These are phyloP conservation scores for Saccharomyces hybrid DNA, from an alignment of 1,139 yeast species.

Conservation along the genomic window DNA sequence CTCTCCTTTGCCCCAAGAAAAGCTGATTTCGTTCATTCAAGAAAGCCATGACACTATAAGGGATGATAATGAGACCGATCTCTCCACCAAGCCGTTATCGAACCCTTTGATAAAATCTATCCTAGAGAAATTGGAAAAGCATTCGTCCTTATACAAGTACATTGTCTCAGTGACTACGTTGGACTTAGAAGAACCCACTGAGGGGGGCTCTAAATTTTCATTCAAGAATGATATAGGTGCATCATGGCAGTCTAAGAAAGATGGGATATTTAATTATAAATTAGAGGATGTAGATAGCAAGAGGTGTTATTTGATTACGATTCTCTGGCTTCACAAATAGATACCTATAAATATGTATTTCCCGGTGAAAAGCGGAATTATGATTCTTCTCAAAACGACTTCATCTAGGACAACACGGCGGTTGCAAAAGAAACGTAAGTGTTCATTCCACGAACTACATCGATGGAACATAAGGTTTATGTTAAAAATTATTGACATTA, in stretches of 20 bases:
- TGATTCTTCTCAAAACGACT: too few species aligned
- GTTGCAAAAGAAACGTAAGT: too few species aligned
- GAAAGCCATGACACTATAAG: conserved; percentile 1
- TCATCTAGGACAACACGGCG: too few species aligned
- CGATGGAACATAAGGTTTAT: too few species aligned
- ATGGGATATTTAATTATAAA: conserved; percentile 33
- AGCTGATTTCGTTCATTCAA: conserved; percentile 11
- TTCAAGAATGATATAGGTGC: conserved; percentile 34
- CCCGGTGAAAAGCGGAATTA: too few species aligned
- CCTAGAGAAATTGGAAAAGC: conserved; percentile 24
- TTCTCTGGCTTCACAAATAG: conserved; percentile 27
- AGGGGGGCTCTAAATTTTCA: conserved; percentile 12
- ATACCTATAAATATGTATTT: background rate
- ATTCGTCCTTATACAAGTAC: conserved; percentile 36
- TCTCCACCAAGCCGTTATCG: conserved; percentile 3
- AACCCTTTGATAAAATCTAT: conserved; percentile 13
- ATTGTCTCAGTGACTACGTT: conserved; percentile 26
- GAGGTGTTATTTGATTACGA: conserved; percentile 18
- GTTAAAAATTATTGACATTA: too few species aligned
- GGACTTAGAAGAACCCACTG: conserved; percentile 10
- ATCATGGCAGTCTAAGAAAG: conserved; percentile 36
- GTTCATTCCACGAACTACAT: too few species aligned
- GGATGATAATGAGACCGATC: conserved; percentile 1
- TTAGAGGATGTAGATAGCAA: conserved; percentile 7
- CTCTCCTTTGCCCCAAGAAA: conserved; percentile 13